These are phyloP conservation scores for Fusarium sp. DNA, from an alignment of 2,329 filamentous ascomycete genomes.

Conservation along the genomic window DNA sequence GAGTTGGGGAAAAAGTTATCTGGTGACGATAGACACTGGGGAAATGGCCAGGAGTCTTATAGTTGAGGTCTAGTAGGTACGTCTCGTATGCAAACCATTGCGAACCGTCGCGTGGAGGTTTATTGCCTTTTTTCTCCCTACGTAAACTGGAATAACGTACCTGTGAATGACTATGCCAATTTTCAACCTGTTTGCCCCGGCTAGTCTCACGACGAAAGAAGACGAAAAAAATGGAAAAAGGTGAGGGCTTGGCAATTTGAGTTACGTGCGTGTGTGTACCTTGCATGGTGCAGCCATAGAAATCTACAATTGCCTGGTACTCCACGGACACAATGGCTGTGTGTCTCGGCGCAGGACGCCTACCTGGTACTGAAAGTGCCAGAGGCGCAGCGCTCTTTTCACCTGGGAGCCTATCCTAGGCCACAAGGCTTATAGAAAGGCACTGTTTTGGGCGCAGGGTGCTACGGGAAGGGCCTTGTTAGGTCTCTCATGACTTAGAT, in stretches of 20 bases:
- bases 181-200: slow-evolving; percentile 4
- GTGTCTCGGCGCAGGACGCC: too few relatives aligned
- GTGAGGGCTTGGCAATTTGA: background rate
- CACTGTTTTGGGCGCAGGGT: slow-evolving; percentile 7
- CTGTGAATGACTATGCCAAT: background rate
- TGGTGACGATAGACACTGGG: background rate
- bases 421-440: slow-evolving; percentile 12
- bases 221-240: slow-evolving; percentile 5
- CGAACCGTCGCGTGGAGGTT: background rate
- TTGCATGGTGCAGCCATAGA: background rate
- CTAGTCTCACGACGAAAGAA: background rate
- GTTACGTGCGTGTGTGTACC: background rate
- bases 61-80: background rate
- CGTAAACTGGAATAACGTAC: background rate
- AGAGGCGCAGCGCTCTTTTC: background rate
- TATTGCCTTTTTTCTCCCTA: slow-evolving; percentile 3
- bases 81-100: background rate
- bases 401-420: background rate
- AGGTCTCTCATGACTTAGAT: background rate
- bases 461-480: background rate
- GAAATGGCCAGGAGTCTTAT: background rate
- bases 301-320: background rate
- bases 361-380: background rate
- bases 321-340: too few relatives aligned
- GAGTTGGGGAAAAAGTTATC: background rate